A percentile compares a stretch with the other conserved stretches of the same genome.
Conservation (phyloP, 78 protist genomes). For the Dictyostelium brefeldianum region DNA sequence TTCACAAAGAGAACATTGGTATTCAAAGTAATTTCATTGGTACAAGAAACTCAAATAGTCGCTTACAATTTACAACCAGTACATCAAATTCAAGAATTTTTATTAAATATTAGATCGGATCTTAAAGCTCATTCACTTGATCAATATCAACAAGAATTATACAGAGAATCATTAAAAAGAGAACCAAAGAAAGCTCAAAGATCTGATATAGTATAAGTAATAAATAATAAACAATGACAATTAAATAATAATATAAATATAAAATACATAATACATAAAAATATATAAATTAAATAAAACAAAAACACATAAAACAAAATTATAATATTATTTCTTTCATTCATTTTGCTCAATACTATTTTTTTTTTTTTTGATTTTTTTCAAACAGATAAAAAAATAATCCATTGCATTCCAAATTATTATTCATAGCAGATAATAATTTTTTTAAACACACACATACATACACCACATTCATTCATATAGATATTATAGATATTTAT, state of each 20-base stretch:
- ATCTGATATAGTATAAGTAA: conserved; percentile 56
- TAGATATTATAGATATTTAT: too few relatives aligned
- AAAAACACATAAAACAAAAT: not conserved
- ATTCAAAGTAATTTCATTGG: conserved; percentile 75
- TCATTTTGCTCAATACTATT: too few relatives aligned
- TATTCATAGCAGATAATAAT: too few relatives aligned
- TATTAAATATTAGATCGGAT: conserved; percentile 43
- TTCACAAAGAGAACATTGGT: conserved; percentile 81
- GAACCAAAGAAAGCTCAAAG: conserved; percentile 85
- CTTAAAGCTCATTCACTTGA: conserved; percentile 62
- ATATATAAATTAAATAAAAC: too few relatives aligned
- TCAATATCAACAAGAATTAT: conserved; percentile 67
- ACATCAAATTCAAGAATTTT: conserved; percentile 79
- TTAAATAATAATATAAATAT: too few relatives aligned
- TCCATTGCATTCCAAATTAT: too few relatives aligned
- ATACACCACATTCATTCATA: too few relatives aligned
- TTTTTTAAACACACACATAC: too few relatives aligned
- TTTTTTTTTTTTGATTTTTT: too few relatives aligned
- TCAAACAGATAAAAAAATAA: too few relatives aligned
- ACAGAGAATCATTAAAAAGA: conserved; percentile 61
- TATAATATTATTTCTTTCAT: too few relatives aligned
- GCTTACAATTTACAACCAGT: conserved; percentile 89
- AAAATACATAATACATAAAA: too few relatives aligned
- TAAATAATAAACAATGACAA: not conserved
- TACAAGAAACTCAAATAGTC: conserved; percentile 83